Evolutionary conservation across 306 rosid genomes (phyloP).

Genomic region (Quercus engelmannii): DNA sequence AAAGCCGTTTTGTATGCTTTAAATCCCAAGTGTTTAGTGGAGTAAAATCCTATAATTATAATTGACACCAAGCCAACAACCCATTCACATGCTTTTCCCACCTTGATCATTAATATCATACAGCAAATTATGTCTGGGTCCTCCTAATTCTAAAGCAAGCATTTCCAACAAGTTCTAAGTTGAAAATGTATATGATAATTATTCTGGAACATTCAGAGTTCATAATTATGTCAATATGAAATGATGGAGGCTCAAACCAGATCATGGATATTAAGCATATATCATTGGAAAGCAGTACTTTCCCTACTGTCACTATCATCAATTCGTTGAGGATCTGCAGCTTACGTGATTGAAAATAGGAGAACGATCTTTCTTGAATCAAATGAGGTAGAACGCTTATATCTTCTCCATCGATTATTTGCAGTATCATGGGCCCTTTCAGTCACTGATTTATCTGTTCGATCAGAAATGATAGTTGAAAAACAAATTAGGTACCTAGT

Average conservation of each 20-base stretch:
- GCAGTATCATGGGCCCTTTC: conserved; percentile 73
- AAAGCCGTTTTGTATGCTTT: neutral
- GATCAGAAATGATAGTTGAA: conserved; percentile 20
- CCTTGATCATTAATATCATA: too few relatives aligned
- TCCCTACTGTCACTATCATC: neutral
- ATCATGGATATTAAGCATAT: neutral
- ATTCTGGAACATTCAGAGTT: neutral
- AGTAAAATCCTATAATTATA: neutral
- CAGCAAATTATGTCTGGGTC: too few relatives aligned
- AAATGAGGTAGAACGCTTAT: conserved; percentile 71
- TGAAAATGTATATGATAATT: neutral
- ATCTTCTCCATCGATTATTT: conserved; percentile 75
- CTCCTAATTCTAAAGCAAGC: neutral
- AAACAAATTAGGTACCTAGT: conserved; percentile 10
- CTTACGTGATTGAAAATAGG: conserved; percentile 89
- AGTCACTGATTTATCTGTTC: conserved; percentile 57
- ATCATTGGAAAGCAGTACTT: neutral
- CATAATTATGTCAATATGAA: neutral
- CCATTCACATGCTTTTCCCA: neutral
- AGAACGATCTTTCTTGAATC: conserved; percentile 86
- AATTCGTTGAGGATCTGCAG: conserved; percentile 14
- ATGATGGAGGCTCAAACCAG: neutral
- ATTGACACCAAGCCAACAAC: neutral
- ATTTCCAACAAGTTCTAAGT: neutral
- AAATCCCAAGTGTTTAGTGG: neutral